These are phyloP conservation scores for Sporothrix curviconia DNA, from an alignment of 2,329 filamentous ascomycete species.

Conservation along the genomic window DNA sequence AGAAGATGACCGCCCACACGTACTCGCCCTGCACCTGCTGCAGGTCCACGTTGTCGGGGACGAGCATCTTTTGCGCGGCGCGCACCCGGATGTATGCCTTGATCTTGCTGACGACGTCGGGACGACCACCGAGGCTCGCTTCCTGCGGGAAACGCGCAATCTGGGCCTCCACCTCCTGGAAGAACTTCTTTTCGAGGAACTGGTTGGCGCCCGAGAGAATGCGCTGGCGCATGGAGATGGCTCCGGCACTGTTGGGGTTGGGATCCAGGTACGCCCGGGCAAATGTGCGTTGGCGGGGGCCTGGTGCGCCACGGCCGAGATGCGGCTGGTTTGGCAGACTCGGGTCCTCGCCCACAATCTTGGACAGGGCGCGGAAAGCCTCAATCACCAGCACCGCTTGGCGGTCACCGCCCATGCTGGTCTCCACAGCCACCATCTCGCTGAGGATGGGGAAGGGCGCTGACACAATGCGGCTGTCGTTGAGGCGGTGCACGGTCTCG, in stretches of 20 bases:
- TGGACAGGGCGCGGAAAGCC: slow-evolving; percentile 73
- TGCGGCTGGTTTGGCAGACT: slow-evolving; percentile 29
- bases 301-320: slow-evolving; percentile 49
- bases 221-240: slow-evolving; percentile 64
- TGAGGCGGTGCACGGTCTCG: slow-evolving; percentile 72
- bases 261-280: slow-evolving; percentile 72
- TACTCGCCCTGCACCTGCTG: slow-evolving; percentile 76
- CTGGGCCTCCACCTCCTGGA: slow-evolving; percentile 66
- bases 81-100: slow-evolving; percentile 85
- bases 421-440: slow-evolving; percentile 68
- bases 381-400: slow-evolving; percentile 70
- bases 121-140: slow-evolving; percentile 81
- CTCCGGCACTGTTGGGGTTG: slow-evolving; percentile 55
- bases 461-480: slow-evolving; percentile 62
- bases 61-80: slow-evolving; percentile 73
- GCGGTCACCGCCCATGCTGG: slow-evolving; percentile 43
- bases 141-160: slow-evolving; percentile 81
- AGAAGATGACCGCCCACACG: slow-evolving; percentile 92
- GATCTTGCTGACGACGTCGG: slow-evolving; percentile 82
- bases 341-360: slow-evolving; percentile 69
- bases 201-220: slow-evolving; percentile 73
- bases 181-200: slow-evolving; percentile 77
- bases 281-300: slow-evolving; percentile 69
- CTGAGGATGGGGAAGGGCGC: slow-evolving; percentile 64
- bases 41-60: slow-evolving; percentile 71